Percentiles rank a stretch among this genome's conserved stretches.
phyloP scores from a whole-genome alignment of 2,329 filamentous ascomycete genomes.

The Allantophomopsis cytisporea region DNA sequence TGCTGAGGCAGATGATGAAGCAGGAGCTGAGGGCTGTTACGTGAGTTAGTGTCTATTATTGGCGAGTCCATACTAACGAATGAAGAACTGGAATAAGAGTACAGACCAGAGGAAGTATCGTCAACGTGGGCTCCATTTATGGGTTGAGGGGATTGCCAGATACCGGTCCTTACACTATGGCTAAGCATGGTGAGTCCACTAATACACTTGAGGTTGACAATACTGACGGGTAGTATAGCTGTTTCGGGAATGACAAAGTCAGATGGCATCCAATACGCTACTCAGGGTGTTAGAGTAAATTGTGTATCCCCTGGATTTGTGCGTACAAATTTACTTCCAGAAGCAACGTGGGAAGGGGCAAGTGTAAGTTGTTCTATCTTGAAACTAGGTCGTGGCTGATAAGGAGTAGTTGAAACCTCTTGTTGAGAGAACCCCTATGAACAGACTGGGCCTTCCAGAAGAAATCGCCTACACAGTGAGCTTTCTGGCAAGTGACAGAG shows the following conservation, averaged over 20 bases:
- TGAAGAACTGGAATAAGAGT: slow-evolving; percentile 8
- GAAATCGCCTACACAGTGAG: slow-evolving; percentile 9
- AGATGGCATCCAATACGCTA: slow-evolving; percentile 1
- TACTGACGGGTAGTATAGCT: slow-evolving; percentile 1
- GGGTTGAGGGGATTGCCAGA: neutral
- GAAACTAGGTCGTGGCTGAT: slow-evolving; percentile 1
- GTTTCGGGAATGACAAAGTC: slow-evolving; percentile 3
- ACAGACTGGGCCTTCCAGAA: slow-evolving; percentile 5
- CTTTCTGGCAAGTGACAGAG: slow-evolving; percentile 12
- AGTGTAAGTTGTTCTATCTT: no score
- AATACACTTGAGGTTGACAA: neutral
- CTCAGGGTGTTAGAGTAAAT: slow-evolving; percentile 4
- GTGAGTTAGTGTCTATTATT: slow-evolving; percentile 2
- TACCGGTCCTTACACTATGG: no score
- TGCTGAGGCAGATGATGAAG: slow-evolving; percentile 16
- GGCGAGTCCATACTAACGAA: neutral
- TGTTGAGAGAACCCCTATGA: slow-evolving; percentile 5
- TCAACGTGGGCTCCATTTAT: slow-evolving; percentile 11
- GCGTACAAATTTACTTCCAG: slow-evolving; percentile 4
- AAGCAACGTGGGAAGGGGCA: neutral
- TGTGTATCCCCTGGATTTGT: slow-evolving; percentile 13
- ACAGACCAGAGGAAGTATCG: slow-evolving; percentile 13
- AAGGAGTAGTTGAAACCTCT: slow-evolving; percentile 1
- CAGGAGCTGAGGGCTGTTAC: slow-evolving; percentile 9
- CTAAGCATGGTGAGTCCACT: no score